Evolutionary conservation across 2,329 filamentous ascomycete species (phyloP).

Genomic region (Colletotrichum sp.): DNA sequence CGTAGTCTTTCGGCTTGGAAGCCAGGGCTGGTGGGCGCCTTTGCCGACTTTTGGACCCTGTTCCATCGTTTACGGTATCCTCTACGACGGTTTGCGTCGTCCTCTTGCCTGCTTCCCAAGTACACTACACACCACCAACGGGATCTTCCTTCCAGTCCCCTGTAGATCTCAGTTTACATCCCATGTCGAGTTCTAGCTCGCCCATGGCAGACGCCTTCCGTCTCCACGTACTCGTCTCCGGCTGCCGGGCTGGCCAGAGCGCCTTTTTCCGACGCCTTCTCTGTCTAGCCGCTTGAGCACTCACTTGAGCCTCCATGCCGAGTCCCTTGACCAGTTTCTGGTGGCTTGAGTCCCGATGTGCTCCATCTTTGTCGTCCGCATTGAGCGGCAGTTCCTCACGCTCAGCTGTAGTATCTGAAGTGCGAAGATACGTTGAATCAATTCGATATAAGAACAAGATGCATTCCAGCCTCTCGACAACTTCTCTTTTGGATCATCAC

Average conservation of each 20-base stretch:
- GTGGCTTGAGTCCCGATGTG: background rate
- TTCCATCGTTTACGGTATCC: background rate
- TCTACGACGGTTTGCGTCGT: background rate
- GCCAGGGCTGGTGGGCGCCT: background rate
- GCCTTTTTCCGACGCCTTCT: background rate
- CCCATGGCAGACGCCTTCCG: background rate
- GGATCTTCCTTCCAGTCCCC: background rate
- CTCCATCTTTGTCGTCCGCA: background rate
- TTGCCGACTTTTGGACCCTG: background rate
- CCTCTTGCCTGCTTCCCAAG: background rate
- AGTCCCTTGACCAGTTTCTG: background rate
- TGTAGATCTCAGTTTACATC: background rate
- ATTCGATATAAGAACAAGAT: conserved; percentile 3
- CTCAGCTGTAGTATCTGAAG: background rate
- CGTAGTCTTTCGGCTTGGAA: background rate
- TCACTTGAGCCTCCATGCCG: background rate
- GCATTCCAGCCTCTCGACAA: background rate
- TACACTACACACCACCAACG: background rate
- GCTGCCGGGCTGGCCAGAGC: background rate
- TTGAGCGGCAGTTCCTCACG: background rate
- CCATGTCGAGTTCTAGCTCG: background rate
- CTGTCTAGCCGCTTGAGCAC: background rate
- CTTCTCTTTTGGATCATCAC: background rate
- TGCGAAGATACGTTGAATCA: background rate
- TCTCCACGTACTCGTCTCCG: background rate